Base-by-base conservation (phyloP, 768 basidiomycete genomes). In the Phylloporus sp. region DNA sequence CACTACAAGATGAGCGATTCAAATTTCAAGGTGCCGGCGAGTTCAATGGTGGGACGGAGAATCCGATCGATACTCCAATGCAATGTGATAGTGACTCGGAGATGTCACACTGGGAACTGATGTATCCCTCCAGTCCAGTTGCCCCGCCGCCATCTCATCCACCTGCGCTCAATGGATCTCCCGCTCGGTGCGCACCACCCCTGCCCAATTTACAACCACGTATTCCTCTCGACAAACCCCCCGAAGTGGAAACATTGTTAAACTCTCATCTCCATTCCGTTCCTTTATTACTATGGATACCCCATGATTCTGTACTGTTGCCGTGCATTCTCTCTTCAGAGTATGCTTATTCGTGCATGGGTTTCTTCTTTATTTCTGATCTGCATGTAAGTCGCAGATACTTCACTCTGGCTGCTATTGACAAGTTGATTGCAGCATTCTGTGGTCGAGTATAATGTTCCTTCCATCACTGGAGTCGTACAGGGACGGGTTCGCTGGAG, bases 351-450 rank as follows among this genome's bases (percentile, higher is more conserved):
- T 59, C 57, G 32, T 73, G 72, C 53, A 59, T 80, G 58, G 79
- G 79, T 0, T 71, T 70, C 33, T 79, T 77, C 52, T 66, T 64
- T 26, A 54, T 81, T 44, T 60, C 70, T 14, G 59, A 63, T 11
- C 54, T 77, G 6, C 62, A 63, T 57, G 79, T 72, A 38, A 49
- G 63, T 54, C 22, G 22, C 36, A 47, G 46, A 28, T 14, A 29
- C 24, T 8, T 37, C 43, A 11, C 13, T 14, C 9, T 10, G n/a
- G 29, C 18, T 21, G 6, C 10, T 34, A 35, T 34, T 55, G 26
- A 59, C 38, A 20, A n/a, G n/a, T 27, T 42, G 1, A 6, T 55
- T 39, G 21, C 41, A 56, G 61, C 52, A 61, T 38, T n/a, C 22
- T 15, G 53, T 59, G 29, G 23, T 43, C 11, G 29, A 27, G 21